Evolutionary conservation across 768 basidiomycete species (phyloP).

Genomic region (Pisolithus microcarpus): DNA sequence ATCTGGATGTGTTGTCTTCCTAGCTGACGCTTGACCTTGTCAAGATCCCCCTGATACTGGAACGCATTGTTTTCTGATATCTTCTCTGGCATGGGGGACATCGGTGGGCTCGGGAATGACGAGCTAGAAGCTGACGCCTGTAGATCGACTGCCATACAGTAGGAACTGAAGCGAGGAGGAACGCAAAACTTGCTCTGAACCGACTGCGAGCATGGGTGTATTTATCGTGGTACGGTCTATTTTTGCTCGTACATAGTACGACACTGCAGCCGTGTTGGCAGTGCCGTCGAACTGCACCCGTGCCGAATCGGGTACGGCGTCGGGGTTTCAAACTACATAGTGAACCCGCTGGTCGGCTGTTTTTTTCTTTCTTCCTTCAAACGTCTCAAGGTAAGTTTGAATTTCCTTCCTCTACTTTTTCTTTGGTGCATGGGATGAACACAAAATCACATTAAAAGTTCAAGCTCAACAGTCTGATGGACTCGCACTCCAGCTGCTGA

Average conservation of each 20-base stretch:
- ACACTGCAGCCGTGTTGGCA: neutral
- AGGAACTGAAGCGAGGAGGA: too few relatives aligned
- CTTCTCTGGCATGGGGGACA: constrained; percentile 1
- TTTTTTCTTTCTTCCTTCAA: too few relatives aligned
- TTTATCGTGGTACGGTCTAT: too few relatives aligned
- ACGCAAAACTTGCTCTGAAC: too few relatives aligned
- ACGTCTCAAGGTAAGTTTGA: neutral
- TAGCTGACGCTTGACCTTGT: constrained; percentile 15
- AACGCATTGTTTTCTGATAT: constrained; percentile 3
- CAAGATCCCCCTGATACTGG: constrained; percentile 8
- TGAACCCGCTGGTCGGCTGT: too few relatives aligned
- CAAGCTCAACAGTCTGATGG: constrained; percentile 47
- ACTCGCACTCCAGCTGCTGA: constrained; percentile 34
- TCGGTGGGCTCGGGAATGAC: too few relatives aligned
- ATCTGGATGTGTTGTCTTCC: constrained; percentile 17
- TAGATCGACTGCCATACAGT: too few relatives aligned
- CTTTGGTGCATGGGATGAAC: constrained; percentile 27
- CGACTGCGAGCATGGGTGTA: too few relatives aligned
- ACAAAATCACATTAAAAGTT: constrained; percentile 29
- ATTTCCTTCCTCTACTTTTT: neutral
- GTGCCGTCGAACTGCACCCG: neutral
- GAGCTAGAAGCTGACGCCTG: too few relatives aligned
- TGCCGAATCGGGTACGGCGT: neutral
- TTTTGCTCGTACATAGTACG: neutral
- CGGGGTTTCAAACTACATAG: constrained; percentile 1